Base-by-base conservation (phyloP, 192 early-diverging fungal species). In the Dispira simplex region DNA sequence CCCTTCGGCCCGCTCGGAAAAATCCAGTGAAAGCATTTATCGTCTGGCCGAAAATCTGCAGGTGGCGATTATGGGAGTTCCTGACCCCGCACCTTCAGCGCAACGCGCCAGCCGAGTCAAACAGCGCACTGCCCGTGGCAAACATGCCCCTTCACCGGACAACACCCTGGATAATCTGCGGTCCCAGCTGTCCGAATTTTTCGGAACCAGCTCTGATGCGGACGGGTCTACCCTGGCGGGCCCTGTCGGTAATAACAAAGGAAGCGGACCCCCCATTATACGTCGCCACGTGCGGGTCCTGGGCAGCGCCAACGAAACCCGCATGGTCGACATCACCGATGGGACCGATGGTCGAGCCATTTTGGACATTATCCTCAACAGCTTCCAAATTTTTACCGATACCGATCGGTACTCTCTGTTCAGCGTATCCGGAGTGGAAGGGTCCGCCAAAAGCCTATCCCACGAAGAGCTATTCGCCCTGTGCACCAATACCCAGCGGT, bases 401-500 rank as follows among this genome's bases (percentile, higher is more conserved):
- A 74, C 72, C 57, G 84, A 83, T 64, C 82, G 80, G 64, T 90
- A 87, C 64, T 84, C 80, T 59, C 78, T 90, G 32, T 90, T 88
- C 67, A 81, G 81, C 49, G 81, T 82, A 26, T 80, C 83, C 0
- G 81, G 83, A 64, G 82, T 84, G n/a, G 80, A 80, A 44, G 86
- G 85, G 12, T 81, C 82, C 60, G 83, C 86, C 70, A 75, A 70
- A 63, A 80, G 81, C 58, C 69, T 90, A 53, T 78, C 77, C 20
- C 90, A 95, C 69, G 85, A 85, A 18, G 90, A 93, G 64, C 70
- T 97, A 27, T 69, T 80, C 8, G 79, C 81, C 6, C 85, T 97
- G 46, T 95, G 90, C 70, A 74, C 75, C 21, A 81, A 79, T 63
- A 67, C 81, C 2, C 79, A 83, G 49, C 75, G 80, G 25, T 77